A percentile compares a stretch with the other conserved stretches of the same genome.
Evolutionary conservation across 2,329 filamentous ascomycete species (phyloP).

Genomic region (Mariannaea sp.): DNA sequence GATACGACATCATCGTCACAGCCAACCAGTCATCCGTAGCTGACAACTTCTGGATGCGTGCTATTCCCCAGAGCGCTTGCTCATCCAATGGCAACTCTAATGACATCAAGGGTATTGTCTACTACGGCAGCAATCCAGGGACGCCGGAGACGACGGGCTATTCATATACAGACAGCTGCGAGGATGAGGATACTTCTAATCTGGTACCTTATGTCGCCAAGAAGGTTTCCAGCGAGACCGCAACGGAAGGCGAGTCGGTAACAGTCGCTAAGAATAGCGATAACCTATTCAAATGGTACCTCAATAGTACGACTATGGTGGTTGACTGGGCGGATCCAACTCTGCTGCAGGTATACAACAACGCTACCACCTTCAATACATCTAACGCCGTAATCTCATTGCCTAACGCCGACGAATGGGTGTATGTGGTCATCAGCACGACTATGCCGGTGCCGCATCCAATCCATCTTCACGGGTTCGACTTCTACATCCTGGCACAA

Average conservation of each 20-base stretch:
- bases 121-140: slow-evolving; percentile 41
- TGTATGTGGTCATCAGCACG: slow-evolving; percentile 39
- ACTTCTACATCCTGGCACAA: slow-evolving; percentile 40
- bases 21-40: slow-evolving; percentile 43
- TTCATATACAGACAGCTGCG: slow-evolving; percentile 35
- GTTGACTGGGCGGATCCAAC: slow-evolving; percentile 38
- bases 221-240: slow-evolving; percentile 33
- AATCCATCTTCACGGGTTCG: slow-evolving; percentile 46
- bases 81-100: slow-evolving; percentile 45
- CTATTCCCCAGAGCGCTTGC: slow-evolving; percentile 50
- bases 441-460: slow-evolving; percentile 39
- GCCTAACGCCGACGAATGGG: slow-evolving; percentile 35
- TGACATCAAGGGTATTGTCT: slow-evolving; percentile 55
- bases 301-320: slow-evolving; percentile 44
- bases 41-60: slow-evolving; percentile 55
- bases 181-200: slow-evolving; percentile 40
- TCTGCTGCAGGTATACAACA: slow-evolving; percentile 27
- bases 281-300: slow-evolving; percentile 51
- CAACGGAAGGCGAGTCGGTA: neutral
- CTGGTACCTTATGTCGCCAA: slow-evolving; percentile 44
- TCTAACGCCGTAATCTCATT: slow-evolving; percentile 39
- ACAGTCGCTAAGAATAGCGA: slow-evolving; percentile 33
- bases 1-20: slow-evolving; percentile 53
- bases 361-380: slow-evolving; percentile 21
- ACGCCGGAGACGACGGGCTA: slow-evolving; percentile 22